Base-by-base conservation (phyloP, 148 eudicot species). In the Simmondsia chinensis region DNA sequence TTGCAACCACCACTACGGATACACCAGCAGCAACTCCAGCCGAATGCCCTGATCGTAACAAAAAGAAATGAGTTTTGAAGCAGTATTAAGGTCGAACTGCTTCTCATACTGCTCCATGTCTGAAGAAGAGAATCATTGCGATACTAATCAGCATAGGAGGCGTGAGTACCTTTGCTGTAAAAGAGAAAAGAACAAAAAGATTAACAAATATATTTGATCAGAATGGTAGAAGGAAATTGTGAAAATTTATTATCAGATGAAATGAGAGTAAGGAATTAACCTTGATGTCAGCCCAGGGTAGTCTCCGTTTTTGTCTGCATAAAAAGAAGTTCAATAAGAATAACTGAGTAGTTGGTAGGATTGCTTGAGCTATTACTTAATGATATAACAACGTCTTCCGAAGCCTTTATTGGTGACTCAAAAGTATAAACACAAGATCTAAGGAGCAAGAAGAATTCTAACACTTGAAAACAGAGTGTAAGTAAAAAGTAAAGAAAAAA, bases 221-320 rank as follows among this genome's bases (percentile, higher is more conserved):
- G n/a, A n/a, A n/a, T n/a, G 6, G 19, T 35, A 41, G n/a, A 11
- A 30, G 7, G 28, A 41, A 25, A 28, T 33, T 33, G 23, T 4
- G 22, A 22, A 34, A 33, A 20, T 8, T 6, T 16, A 42, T 14
- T 30, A 29, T 26, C 40, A 42, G 43, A n/a, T n/a, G n/a, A n/a
- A n/a, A n/a, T n/a, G n/a, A n/a, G n/a, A 9, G 33, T 25, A 59
- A 34, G 34, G 11, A 11, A 15, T 51, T 39, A 40, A 46, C 6
- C 12, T 21, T n/a, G n/a, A n/a, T n/a, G n/a, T n/a, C 40, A 76
- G 19, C 34, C 79, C 71, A 12, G 48, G 83, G 48, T 59, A 76
- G 34, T 32, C 76, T 44, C 84, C 87, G 64, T 61, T 63, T 39
- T 13, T 45, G 65, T 79, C 94, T 83, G 94, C 67, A 33, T 21